phyloP scores from a whole-genome alignment of 2,329 filamentous ascomycete species.

The Colletotrichum falcatum region DNA sequence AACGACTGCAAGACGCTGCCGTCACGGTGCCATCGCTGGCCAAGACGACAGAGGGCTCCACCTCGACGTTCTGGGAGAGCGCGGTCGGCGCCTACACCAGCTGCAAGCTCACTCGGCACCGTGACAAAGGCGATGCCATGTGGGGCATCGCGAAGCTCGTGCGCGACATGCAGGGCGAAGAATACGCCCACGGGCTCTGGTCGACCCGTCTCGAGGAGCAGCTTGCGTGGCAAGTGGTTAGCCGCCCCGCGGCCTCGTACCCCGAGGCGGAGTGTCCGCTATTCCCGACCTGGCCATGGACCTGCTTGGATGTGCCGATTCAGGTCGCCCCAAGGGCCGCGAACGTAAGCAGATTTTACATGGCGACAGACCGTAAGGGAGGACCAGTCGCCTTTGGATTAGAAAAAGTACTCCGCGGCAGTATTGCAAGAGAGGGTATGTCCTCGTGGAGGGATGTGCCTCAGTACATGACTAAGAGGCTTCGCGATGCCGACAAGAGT shows the following conservation, averaged over 20 bases:
- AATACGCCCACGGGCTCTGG: slow-evolving; percentile 41
- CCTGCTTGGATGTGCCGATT: not conserved
- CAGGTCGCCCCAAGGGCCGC: not conserved
- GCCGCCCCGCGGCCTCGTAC: no score
- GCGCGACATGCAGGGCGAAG: slow-evolving; percentile 14
- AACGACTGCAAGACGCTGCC: slow-evolving; percentile 8
- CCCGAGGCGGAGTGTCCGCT: not conserved
- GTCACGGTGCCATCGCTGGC: not conserved
- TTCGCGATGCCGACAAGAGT: not conserved
- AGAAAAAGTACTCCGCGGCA: not conserved
- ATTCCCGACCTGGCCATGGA: not conserved
- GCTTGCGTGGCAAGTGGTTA: slow-evolving; percentile 40
- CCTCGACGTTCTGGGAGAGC: slow-evolving; percentile 40
- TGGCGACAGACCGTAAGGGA: not conserved
- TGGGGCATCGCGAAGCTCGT: slow-evolving; percentile 41
- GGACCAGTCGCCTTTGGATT: not conserved
- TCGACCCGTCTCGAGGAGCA: slow-evolving; percentile 37
- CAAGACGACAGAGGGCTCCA: not conserved
- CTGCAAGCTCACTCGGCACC: slow-evolving; percentile 37
- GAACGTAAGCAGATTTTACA: not conserved
- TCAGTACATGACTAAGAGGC: not conserved
- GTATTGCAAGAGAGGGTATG: not conserved
- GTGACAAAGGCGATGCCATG: slow-evolving; percentile 40
- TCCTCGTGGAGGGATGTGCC: not conserved
- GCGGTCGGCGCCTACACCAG: slow-evolving; percentile 42